phyloP scores from a whole-genome alignment of 2,329 filamentous ascomycete species.

The Fusarium sublunatum region DNA sequence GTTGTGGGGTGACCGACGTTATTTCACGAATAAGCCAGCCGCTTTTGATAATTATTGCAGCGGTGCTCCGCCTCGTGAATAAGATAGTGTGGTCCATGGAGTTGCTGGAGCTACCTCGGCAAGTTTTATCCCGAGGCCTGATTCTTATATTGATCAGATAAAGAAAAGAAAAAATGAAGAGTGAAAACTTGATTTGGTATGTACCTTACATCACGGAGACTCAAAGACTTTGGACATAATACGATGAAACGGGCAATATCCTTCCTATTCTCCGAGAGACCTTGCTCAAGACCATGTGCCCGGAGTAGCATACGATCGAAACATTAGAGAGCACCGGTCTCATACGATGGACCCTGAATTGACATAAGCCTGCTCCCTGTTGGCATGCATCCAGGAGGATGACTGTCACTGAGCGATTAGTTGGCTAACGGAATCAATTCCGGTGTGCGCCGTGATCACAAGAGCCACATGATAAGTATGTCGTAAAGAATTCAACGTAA shows the following conservation, averaged over 20 bases:
- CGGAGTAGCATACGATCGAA: background rate
- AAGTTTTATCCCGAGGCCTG: background rate
- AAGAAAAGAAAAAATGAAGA: too few species aligned
- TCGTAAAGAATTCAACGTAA: constrained; percentile 3
- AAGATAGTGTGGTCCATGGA: constrained; percentile 1
- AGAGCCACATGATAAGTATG: background rate
- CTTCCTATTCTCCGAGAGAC: background rate
- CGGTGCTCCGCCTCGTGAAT: too few species aligned
- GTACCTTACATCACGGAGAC: too few species aligned
- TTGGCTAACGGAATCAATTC: background rate
- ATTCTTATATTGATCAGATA: too few species aligned
- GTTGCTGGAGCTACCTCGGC: background rate
- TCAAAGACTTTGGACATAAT: background rate
- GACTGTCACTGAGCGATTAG: background rate
- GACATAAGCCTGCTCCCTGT: background rate
- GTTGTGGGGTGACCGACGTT: too few species aligned
- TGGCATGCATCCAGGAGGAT: background rate
- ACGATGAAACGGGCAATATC: background rate
- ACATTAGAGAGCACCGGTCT: background rate
- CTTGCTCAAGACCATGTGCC: background rate
- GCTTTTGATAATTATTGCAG: constrained; percentile 11
- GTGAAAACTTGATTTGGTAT: too few species aligned
- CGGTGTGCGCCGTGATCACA: background rate
- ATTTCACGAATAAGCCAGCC: constrained; percentile 7
- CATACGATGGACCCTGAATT: constrained; percentile 16